phyloP scores from a whole-genome alignment of 139 green algal species.

The Edaphochlamys debaryana region DNA sequence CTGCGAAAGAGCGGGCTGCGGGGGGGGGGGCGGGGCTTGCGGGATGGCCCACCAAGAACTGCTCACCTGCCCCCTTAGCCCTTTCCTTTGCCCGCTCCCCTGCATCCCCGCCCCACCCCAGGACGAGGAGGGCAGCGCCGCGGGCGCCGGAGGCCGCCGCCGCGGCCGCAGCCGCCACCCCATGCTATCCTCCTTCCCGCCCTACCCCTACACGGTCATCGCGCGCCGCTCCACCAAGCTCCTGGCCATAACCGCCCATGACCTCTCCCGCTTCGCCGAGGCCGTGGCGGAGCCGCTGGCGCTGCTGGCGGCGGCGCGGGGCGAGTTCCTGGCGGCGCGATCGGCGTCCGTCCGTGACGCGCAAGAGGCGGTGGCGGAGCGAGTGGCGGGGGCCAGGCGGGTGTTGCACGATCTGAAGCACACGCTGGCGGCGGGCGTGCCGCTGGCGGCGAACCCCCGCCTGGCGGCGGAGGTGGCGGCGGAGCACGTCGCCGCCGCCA shows the following conservation, averaged over 20 bases:
- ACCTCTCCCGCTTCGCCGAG: conserved; percentile 43
- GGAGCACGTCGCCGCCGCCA: background rate
- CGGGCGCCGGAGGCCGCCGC: background rate
- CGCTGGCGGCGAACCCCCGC: background rate
- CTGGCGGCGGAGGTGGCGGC: background rate
- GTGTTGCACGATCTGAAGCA: background rate
- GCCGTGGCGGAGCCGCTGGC: conserved; percentile 18
- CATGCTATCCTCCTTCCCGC: background rate
- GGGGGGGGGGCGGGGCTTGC: too few relatives aligned
- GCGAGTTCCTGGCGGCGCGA: background rate
- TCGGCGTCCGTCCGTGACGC: background rate
- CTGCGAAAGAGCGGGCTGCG: too few relatives aligned
- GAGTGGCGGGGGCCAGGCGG: background rate
- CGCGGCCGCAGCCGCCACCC: background rate
- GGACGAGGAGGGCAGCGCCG: background rate
- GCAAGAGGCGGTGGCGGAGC: conserved; percentile 25
- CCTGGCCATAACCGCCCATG: conserved; percentile 28
- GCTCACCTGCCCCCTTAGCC: too few relatives aligned
- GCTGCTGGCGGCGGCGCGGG: conserved; percentile 10
- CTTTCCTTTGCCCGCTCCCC: too few relatives aligned
- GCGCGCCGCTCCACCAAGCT: conserved; percentile 30
- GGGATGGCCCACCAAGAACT: too few relatives aligned
- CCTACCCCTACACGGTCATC: conserved; percentile 23
- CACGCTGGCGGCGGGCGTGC: background rate
- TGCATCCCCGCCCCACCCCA: too few relatives aligned